phyloP scores from a whole-genome alignment of 2,329 filamentous ascomycete species.

The Berkeleyomyces rouxiae region DNA sequence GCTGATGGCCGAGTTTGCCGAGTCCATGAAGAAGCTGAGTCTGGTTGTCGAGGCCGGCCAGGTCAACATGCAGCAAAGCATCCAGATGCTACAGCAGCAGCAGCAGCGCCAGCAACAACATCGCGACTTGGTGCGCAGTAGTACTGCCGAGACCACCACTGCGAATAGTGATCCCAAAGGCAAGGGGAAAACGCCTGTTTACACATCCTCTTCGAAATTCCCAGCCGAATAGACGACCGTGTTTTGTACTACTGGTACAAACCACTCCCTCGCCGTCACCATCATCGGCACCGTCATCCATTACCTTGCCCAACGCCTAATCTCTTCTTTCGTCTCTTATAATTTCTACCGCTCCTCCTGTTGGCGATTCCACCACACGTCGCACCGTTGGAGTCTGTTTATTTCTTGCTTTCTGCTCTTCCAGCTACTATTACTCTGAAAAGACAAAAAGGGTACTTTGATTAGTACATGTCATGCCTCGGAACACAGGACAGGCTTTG shows the following conservation, averaged over 20 bases:
- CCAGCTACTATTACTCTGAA: neutral
- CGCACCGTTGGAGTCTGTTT: neutral
- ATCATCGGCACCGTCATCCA: neutral
- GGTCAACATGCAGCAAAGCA: slow-evolving; percentile 23
- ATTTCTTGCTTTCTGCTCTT: neutral
- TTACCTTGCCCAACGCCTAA: neutral
- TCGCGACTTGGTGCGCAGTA: neutral
- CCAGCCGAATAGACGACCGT: neutral
- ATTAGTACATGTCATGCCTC: neutral
- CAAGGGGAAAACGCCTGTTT: neutral
- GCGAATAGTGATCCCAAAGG: neutral
- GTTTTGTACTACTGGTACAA: too few relatives aligned
- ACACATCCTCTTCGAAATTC: neutral
- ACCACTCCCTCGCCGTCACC: neutral
- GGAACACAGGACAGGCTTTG: neutral
- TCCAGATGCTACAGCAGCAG: slow-evolving; percentile 8
- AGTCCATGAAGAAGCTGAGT: slow-evolving; percentile 37
- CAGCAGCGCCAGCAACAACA: slow-evolving; percentile 12
- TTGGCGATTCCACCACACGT: neutral
- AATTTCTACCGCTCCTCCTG: neutral
- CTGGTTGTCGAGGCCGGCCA: slow-evolving; percentile 37
- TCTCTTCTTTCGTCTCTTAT: neutral
- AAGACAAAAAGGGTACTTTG: neutral
- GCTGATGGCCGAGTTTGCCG: slow-evolving; percentile 40
- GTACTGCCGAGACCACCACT: slow-evolving; percentile 10